Conservation (phyloP, 257 asterid genomes). For the Capsicum rhomboideum region DNA sequence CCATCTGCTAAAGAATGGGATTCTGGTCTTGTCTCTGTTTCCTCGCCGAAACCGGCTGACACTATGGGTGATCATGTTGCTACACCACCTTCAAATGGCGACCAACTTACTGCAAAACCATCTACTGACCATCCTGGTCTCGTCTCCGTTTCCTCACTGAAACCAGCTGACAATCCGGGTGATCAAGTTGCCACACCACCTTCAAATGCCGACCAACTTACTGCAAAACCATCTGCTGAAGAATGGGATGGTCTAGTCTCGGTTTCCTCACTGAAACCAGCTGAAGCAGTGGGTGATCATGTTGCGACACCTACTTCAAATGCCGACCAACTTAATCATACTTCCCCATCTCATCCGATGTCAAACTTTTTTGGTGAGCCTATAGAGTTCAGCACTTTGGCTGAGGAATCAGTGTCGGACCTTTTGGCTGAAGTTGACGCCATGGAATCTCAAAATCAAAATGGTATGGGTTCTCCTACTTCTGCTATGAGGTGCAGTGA, state of each 20-base stretch:
- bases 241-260: conserved; percentile 36
- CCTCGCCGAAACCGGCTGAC: conserved; percentile 23
- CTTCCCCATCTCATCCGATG: conserved; percentile 21
- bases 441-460: conserved; percentile 36
- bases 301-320: conserved; percentile 10
- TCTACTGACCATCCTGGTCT: conserved; percentile 15
- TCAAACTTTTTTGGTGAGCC: conserved; percentile 27
- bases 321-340: conserved; percentile 9
- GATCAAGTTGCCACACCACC: conserved; percentile 18
- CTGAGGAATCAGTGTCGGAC: conserved; percentile 47
- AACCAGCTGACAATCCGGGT: conserved; percentile 16
- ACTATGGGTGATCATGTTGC: conserved; percentile 17
- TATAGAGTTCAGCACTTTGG: conserved; percentile 38
- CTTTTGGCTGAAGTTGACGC: conserved; percentile 50
- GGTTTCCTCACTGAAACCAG: conserved; percentile 22
- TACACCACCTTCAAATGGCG: conserved; percentile 5
- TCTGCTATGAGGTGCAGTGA: conserved; percentile 28
- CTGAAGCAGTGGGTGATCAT: conserved; percentile 22
- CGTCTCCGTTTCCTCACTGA: conserved; percentile 23
- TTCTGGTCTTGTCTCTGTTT: conserved; percentile 23
- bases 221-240: conserved; percentile 16
- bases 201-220: conserved; percentile 4
- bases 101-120: conserved; percentile 15
- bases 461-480: conserved; percentile 44
- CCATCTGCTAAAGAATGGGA: conserved; percentile 27